Evolutionary conservation across 2,329 filamentous ascomycete genomes (phyloP).

Genomic region (Aspergillus unguis): DNA sequence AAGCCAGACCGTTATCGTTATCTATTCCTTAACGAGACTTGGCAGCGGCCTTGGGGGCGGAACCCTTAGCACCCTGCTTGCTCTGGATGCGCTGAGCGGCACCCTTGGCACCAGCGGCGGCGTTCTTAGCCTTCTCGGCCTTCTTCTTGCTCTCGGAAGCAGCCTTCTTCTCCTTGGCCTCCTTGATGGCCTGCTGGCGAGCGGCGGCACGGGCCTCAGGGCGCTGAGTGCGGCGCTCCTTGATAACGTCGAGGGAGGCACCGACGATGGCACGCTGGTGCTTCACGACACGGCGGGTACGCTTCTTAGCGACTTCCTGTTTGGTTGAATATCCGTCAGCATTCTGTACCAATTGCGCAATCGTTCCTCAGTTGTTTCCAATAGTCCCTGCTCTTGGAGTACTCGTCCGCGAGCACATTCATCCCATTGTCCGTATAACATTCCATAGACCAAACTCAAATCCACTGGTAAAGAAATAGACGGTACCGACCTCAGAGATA

Average conservation of each 20-base stretch:
- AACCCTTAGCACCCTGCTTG: slow-evolving; percentile 97
- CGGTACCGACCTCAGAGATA: slow-evolving; percentile 91
- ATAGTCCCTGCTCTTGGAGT: background rate
- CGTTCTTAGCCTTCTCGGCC: slow-evolving; percentile 97
- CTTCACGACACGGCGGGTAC: slow-evolving; percentile 96
- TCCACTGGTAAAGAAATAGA: slow-evolving; percentile 18
- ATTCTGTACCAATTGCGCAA: slow-evolving; percentile 11
- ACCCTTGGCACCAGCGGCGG: slow-evolving; percentile 70
- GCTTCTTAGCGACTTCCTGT: slow-evolving; percentile 99
- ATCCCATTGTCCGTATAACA: slow-evolving; percentile 9
- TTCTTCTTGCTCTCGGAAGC: slow-evolving; percentile 89
- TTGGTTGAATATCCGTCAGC: slow-evolving; percentile 32
- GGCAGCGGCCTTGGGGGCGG: slow-evolving; percentile 77
- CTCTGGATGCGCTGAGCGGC: slow-evolving; percentile 76
- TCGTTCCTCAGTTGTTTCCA: background rate
- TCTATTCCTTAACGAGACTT: slow-evolving; percentile 69
- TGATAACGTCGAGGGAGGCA: slow-evolving; percentile 99
- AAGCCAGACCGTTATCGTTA: slow-evolving; percentile 28
- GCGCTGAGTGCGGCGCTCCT: slow-evolving; percentile 93
- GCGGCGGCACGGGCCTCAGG: slow-evolving; percentile 93
- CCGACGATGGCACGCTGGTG: slow-evolving; percentile 97
- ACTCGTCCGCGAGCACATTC: background rate
- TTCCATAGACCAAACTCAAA: slow-evolving; percentile 19
- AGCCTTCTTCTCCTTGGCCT: slow-evolving; percentile 97
- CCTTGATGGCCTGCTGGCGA: slow-evolving; percentile 86